Base-by-base conservation (phyloP, 495 filamentous ascomycete genomes). In the Podospora anserina region DNA sequence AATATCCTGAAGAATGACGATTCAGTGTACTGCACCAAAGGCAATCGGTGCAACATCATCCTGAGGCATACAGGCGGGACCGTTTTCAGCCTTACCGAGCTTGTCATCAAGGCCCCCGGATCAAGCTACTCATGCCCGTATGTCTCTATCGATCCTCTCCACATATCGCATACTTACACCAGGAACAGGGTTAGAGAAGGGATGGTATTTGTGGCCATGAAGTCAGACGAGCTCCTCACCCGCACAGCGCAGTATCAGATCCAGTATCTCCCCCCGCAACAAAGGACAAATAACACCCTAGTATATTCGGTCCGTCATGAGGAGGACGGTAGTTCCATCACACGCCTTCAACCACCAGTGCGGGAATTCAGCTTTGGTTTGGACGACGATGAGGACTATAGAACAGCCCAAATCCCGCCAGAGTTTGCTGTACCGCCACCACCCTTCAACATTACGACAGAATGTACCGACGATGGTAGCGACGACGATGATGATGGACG, bases 161-260 rank as follows among this genome's bases (percentile, higher is more conserved):
- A 13, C 16, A 34, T 13, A 26, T 27, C 34, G 32, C 54, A 60
- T 69, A 61, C 67, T 53, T 73, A 64, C 76, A 75, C 72, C 75
- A 72, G 72, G 55, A 53, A 62, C 39, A 61, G 57, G 71, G 89
- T 97, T 61, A 91, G 94, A 80, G 92, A 96, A 83, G 94, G 94
- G 26, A 91, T 97, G 89, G 87, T 98, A 5, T 97, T 97, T 75
- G 85, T 97, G 53, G 88, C 91, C 5, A 96, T 97, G 93, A 85
- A 86, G 19, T 83, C 86, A 15, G 86, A 94, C 67, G 90, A 94
- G 65, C 82, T 96, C 18, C 78, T 95, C 30, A 82, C 81, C 44
- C 86, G 90, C 62, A 94, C 93, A 5, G 87, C 90, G 11, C 83
- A 86, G 60, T 95, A 94, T 71, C 87, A 92, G 67, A 89, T 95